A percentile compares a stretch with the other conserved stretches of the same genome.
Evolutionary conservation across 2,329 filamentous ascomycete genomes (phyloP).

Genomic region (Curvularia eragrostidis): DNA sequence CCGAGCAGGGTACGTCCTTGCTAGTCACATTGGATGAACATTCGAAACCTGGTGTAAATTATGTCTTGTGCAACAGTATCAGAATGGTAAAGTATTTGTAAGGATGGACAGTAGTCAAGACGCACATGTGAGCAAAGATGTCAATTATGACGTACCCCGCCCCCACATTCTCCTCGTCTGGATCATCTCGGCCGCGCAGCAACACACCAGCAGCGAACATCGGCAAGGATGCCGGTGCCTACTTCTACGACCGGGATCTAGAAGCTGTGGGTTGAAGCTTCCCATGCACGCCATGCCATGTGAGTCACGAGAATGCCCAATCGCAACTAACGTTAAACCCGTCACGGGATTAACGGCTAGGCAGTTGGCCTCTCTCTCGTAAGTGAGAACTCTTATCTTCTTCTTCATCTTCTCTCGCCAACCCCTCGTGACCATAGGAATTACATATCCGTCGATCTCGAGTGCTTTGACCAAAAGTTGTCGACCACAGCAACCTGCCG

Average conservation of each 20-base stretch:
- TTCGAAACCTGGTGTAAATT: not conserved
- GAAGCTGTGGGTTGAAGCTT: not conserved
- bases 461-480: not conserved
- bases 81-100: not conserved
- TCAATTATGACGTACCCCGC: conserved; percentile 1
- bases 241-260: conserved; percentile 8
- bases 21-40: not conserved
- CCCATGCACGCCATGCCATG: conserved; percentile 2
- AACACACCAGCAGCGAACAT: conserved; percentile 2
- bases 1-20: not conserved
- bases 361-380: conserved; percentile 13
- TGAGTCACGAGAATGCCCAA: conserved; percentile 13
- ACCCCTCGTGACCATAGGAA: not conserved
- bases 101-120: not conserved
- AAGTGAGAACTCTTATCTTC: conserved; percentile 12
- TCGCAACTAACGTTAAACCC: conserved; percentile 15
- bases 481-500: not conserved
- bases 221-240: not conserved
- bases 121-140: not conserved
- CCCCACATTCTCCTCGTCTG: conserved; percentile 8
- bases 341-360: conserved; percentile 19
- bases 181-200: conserved; percentile 13
- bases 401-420: conserved; percentile 3
- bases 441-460: not conserved
- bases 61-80: not conserved